These are phyloP conservation scores for Piromyces sp. DNA, from an alignment of 192 early-diverging fungal species.

Conservation along the genomic window DNA sequence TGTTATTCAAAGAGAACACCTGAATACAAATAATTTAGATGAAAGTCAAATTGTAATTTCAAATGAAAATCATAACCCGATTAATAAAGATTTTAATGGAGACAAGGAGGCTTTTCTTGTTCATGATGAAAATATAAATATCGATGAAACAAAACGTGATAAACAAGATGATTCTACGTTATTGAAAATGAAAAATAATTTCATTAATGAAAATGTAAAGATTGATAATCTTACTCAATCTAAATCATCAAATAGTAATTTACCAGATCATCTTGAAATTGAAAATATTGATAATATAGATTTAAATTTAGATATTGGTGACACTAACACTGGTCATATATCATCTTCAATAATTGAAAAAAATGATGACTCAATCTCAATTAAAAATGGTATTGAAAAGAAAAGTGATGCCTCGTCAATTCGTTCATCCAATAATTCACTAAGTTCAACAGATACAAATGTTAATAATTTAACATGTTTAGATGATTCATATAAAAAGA, in stretches of 20 bases:
- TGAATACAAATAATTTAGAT: background rate
- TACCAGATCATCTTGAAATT: background rate
- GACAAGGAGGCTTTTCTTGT: background rate
- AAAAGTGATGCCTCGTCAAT: background rate
- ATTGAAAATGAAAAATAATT: background rate
- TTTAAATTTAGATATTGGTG: background rate
- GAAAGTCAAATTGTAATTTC: too few relatives aligned
- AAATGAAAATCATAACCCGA: too few relatives aligned
- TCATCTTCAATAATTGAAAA: background rate
- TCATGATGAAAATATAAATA: background rate
- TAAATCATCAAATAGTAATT: background rate
- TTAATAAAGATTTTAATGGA: too few relatives aligned
- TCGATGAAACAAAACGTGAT: background rate
- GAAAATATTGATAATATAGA: background rate
- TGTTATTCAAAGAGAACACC: background rate
- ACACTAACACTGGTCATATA: background rate
- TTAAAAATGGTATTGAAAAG: background rate
- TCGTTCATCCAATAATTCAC: background rate
- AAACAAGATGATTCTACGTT: background rate
- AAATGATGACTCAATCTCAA: background rate
- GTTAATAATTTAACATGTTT: background rate
- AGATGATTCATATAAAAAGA: background rate
- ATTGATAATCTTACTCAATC: too few relatives aligned
- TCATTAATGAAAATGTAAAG: background rate
- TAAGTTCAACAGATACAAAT: background rate